These are phyloP conservation scores for Mycena olivaceomarginata DNA, from an alignment of 768 basidiomycete genomes.

Conservation along the genomic window DNA sequence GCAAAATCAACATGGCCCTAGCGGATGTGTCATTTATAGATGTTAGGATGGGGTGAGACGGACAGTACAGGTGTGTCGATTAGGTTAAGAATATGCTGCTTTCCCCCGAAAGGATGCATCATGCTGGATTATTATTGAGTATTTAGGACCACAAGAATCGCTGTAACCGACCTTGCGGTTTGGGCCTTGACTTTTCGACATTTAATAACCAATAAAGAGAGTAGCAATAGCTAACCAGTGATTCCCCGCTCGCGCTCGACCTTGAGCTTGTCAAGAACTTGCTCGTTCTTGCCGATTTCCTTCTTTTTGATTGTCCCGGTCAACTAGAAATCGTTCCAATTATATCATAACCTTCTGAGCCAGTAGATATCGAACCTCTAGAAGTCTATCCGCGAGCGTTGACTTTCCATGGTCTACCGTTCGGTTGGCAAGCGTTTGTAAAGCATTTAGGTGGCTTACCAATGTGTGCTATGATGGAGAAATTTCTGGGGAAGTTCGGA, in stretches of 20 bases:
- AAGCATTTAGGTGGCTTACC: slow-evolving; percentile 61
- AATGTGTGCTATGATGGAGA: slow-evolving; percentile 98
- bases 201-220: slow-evolving; percentile 5
- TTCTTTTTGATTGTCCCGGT: slow-evolving; percentile 90
- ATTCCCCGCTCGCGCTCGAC: slow-evolving; percentile 98
- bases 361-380: slow-evolving; percentile 74
- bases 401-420: slow-evolving; percentile 94
- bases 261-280: slow-evolving; percentile 95
- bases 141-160: slow-evolving; percentile 25
- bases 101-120: slow-evolving; percentile 77
- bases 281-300: slow-evolving; percentile 81
- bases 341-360: slow-evolving; percentile 39
- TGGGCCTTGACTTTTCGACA: slow-evolving; percentile 89
- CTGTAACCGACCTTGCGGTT: slow-evolving; percentile 82
- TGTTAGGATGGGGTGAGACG: slow-evolving; percentile 1
- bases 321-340: slow-evolving; percentile 67
- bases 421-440: not conserved
- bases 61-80: slow-evolving; percentile 93
- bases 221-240: slow-evolving; percentile 74
- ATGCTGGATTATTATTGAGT: slow-evolving; percentile 70
- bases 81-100: slow-evolving; percentile 88
- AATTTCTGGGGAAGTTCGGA: slow-evolving; percentile 73
- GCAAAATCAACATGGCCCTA: slow-evolving; percentile 98
- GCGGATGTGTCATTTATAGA: slow-evolving; percentile 8
- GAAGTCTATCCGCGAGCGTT: slow-evolving; percentile 91